Base-by-base conservation (phyloP, 345 rosid genomes). In the Raphanus raphanistrum region DNA sequence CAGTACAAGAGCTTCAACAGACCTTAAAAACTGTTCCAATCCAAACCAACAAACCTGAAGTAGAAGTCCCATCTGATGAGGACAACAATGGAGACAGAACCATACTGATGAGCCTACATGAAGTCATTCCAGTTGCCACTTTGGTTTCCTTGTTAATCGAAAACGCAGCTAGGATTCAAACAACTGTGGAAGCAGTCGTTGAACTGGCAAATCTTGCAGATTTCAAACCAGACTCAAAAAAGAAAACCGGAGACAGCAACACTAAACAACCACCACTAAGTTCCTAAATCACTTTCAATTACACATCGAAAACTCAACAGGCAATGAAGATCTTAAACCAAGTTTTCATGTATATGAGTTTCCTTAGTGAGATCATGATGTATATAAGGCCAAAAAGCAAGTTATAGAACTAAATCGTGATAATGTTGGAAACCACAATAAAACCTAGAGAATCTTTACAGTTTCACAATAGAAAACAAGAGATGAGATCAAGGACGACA, bases 111-210 rank as follows among this genome's bases (percentile, higher is more conserved):
- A 74, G 87, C 32, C 63, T 88, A 74, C 74, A 85, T 70, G 89
- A 85, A 68, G 73, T 89, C 74, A 81, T 93, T 78, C 88, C 90
- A 0, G 82, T 87, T 13, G 84, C 84, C 43, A 90, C 94, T 43
- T 29, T 86, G 41, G 90, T 84, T 43, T 80, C 90, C 1, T 65
- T 90, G 88, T 48, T 90, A 79, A 79, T 75, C 10, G 93, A 90
- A 76, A 88, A 73, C 58, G 86, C 91, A 48, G 70, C 83, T 15
- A 86, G 88, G 84, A 79, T 88, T 31, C 89, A 87, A 68, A 83
- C 72, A 28, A 73, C 83, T 32, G 89, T 75, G 3, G 78, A 84
- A 35, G 86, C 82, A 50, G 88, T 89, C 2, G 73, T 73, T 2
- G 89, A 86, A 78, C 81, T 90, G 45, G 87, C 86, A 0, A 68